These are phyloP conservation scores for Cochlearia excelsa DNA, from an alignment of 345 rosid species.

Conservation along the genomic window DNA sequence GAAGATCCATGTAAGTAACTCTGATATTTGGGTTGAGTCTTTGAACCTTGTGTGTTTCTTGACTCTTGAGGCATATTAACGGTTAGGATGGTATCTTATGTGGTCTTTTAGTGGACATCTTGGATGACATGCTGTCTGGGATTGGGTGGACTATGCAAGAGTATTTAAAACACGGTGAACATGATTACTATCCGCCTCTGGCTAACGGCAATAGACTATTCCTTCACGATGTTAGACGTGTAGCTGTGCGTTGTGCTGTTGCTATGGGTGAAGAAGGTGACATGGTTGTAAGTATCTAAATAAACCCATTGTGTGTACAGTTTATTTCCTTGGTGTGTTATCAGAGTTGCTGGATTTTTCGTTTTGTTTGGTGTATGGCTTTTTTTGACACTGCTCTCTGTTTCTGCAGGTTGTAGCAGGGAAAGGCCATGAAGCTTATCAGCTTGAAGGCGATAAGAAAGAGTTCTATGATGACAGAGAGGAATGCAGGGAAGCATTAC, in stretches of 20 bases:
- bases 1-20: constrained; percentile 81
- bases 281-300: constrained; percentile 73
- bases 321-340: neutral
- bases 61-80: constrained; percentile 9
- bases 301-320: constrained; percentile 1
- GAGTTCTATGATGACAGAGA: constrained; percentile 88
- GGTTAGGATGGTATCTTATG: constrained; percentile 18
- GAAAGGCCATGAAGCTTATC: constrained; percentile 83
- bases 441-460: constrained; percentile 78
- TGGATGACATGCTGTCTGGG: constrained; percentile 93
- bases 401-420: constrained; percentile 75
- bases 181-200: constrained; percentile 88
- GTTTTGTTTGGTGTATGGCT: neutral
- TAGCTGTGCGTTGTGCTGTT: constrained; percentile 92
- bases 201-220: constrained; percentile 87
- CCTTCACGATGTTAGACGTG: constrained; percentile 82
- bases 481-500: constrained; percentile 91
- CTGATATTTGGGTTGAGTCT: constrained; percentile 1
- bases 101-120: constrained; percentile 72
- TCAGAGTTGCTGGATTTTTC: neutral
- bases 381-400: constrained; percentile 21
- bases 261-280: constrained; percentile 99
- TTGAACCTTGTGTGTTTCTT: constrained; percentile 3
- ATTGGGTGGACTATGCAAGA: constrained; percentile 96
- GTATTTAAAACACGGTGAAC: constrained; percentile 79